Base-by-base conservation (phyloP, 1,284 basidiomycete genomes). In the Irpex rosettiformis region DNA sequence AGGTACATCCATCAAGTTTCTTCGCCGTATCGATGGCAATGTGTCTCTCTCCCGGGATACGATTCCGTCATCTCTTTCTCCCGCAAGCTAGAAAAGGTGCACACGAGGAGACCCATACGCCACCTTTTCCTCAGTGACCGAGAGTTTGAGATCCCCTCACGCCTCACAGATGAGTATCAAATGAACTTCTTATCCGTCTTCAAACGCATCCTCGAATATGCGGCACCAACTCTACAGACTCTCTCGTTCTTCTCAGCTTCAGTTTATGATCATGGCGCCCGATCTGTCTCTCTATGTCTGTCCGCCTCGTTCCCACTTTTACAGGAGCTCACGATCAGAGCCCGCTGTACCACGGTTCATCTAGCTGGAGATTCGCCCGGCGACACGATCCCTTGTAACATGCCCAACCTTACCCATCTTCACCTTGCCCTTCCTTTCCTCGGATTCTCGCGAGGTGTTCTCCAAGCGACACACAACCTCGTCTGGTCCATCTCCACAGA, bases 51-150 rank as follows among this genome's bases (percentile, higher is more conserved):
- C 37, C 45, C 58, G 1, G 69, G 69, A 3, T 49, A 56, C 13
- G 28, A 59, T 2, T 56, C 62, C 29, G 57, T 64, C 37, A 52
- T 60, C 10, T 42, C 37, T 2, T 65, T 68, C 49, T 61, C 62
- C 6, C 55, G 54, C 21, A 37, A 52, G 11, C 49, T 65, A 8
- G 49, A 57, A 27, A 43, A 4, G 21, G 2, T 40, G 43, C 18
- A 22, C 25, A 29, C 24, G 13, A 51, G 29, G 11, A 61, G 66
- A 13, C 62, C 62, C 3, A 66, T 71, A 25, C 54, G 55, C 22
- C 66, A 71, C 55, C 57, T 71, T 3, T 69, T 71, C 58, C 52
- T 69, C 25, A 64, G 65, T 47, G 67, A 69, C 42, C 63, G 64
- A 24, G 29, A 24, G n/a, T 52, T 49, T 11, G n/a, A 47, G 43